Evolutionary conservation across 805 yeast species (phyloP).

Genomic region (Wickerhamiella shivajii): DNA sequence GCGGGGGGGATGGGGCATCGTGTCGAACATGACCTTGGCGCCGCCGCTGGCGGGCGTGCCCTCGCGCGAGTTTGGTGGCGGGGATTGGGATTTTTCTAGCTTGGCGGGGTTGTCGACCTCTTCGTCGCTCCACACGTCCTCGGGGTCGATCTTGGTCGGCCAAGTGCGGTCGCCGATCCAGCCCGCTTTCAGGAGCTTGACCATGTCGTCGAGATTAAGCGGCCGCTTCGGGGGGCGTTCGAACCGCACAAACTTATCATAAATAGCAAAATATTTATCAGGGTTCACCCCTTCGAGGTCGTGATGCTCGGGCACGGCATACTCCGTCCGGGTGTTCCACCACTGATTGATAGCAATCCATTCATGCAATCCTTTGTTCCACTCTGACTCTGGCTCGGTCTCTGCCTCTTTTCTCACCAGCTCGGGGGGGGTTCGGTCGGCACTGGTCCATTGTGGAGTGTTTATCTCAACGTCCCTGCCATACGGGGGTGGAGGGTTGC

Average conservation of each 20-base stretch:
- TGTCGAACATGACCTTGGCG: background rate
- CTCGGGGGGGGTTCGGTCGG: slow-evolving; percentile 6
- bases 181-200: slow-evolving; percentile 63
- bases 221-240: slow-evolving; percentile 53
- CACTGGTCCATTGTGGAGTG: slow-evolving; percentile 14
- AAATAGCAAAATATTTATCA: slow-evolving; percentile 32
- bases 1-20: background rate
- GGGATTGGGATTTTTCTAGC: background rate
- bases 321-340: slow-evolving; percentile 36
- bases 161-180: slow-evolving; percentile 72
- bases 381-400: slow-evolving; percentile 25
- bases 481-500: slow-evolving; percentile 19
- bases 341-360: slow-evolving; percentile 58
- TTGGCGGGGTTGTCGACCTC: slow-evolving; percentile 9
- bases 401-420: slow-evolving; percentile 1
- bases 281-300: slow-evolving; percentile 20
- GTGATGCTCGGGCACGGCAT: slow-evolving; percentile 15
- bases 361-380: slow-evolving; percentile 39
- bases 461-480: slow-evolving; percentile 13
- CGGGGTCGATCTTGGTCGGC: slow-evolving; percentile 24
- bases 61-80: background rate
- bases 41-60: background rate
- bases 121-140: slow-evolving; percentile 16
- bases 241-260: slow-evolving; percentile 54
- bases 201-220: slow-evolving; percentile 57